phyloP scores from a whole-genome alignment of 2,329 filamentous ascomycete genomes.

The Teratosphaeria pseudoeucalypti region DNA sequence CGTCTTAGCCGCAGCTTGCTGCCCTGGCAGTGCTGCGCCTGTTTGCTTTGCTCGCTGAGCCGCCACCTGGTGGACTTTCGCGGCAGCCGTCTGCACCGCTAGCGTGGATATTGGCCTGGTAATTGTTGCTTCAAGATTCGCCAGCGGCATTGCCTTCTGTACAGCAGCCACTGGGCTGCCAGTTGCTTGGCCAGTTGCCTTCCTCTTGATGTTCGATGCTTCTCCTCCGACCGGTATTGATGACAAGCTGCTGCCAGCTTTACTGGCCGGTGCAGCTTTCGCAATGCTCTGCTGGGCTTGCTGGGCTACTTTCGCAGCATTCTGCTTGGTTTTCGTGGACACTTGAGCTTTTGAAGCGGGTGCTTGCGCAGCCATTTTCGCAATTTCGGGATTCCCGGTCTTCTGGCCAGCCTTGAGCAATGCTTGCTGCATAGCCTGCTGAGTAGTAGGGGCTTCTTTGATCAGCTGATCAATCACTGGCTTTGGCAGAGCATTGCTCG shows the following conservation, averaged over 20 bases:
- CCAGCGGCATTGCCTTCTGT: constrained; percentile 21
- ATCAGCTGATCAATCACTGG: constrained; percentile 19
- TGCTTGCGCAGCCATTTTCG: constrained; percentile 16
- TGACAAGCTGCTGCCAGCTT: constrained; percentile 6
- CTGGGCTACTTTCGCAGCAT: constrained; percentile 12
- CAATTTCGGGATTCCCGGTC: constrained; percentile 14
- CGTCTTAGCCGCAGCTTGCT: constrained; percentile 2
- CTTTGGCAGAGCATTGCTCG: constrained; percentile 18
- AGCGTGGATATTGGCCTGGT: constrained; percentile 26
- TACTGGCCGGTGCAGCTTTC: constrained; percentile 4
- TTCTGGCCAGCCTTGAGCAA: constrained; percentile 16
- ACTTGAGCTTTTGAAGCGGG: constrained; percentile 13
- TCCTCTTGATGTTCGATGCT: constrained; percentile 5
- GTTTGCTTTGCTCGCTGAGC: constrained; percentile 17
- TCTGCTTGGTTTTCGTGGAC: constrained; percentile 14
- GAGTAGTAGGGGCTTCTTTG: constrained; percentile 19
- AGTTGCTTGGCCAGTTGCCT: constrained; percentile 1
- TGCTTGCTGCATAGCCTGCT: constrained; percentile 19
- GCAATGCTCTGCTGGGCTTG: constrained; percentile 7
- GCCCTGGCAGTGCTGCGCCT: constrained; percentile 16
- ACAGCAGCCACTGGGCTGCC: constrained; percentile 12
- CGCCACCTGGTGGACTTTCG: constrained; percentile 17
- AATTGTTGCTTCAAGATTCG: constrained; percentile 24
- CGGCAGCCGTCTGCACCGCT: constrained; percentile 22
- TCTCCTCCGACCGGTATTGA: constrained; percentile 8